Base-by-base conservation (phyloP, 805 yeast species). In the Myxozyma sirexii region DNA sequence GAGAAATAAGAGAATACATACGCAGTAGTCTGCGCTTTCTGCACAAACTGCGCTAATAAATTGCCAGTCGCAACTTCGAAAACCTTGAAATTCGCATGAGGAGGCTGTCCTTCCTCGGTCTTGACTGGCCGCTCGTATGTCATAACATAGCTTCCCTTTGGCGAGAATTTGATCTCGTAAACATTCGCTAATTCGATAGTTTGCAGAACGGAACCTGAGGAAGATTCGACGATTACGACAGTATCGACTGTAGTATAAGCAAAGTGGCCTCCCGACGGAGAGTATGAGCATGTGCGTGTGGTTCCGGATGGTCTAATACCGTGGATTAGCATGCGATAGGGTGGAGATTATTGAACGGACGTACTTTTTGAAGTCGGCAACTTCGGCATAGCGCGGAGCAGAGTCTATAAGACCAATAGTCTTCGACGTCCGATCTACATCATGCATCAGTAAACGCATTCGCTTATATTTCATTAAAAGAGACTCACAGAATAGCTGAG, bases 41-140 rank as follows among this genome's bases (percentile, higher is more conserved):
- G 87, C 53, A 87, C 78, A 80, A 87, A 91, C 64, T 84, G 81
- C 60, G 80, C 82, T 53, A 84, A 76, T 53, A 82, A 75, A 56
- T 76, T 76, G 43, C 80, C 80, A 26, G 77, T 75, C 45, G 73
- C 73, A 51, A 87, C 75, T 65, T 83, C 80, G 83, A 87, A 90
- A 59, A 94, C 81, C 70, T 84, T 84, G 64, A 93, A 90, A 74
- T 94, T 94, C 63, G 90, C 84, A 62, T 79, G 82, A 81, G 84
- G 88, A 21, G 49, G 44, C 23, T 46, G 35, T 48, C 96, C 92
- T 53, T 84, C 90, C 67, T 82, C 84, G 68, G 83, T 78, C 68
- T 86, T 82, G 50, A 82, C 76, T 3, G 97, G 96, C 70, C 90
- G 89, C 67, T 90, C 90, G 97, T 97, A 94, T 39, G 96, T 84